Base-by-base conservation (phyloP, 805 yeast species). In the Kodamaea hsintzibuensis region DNA sequence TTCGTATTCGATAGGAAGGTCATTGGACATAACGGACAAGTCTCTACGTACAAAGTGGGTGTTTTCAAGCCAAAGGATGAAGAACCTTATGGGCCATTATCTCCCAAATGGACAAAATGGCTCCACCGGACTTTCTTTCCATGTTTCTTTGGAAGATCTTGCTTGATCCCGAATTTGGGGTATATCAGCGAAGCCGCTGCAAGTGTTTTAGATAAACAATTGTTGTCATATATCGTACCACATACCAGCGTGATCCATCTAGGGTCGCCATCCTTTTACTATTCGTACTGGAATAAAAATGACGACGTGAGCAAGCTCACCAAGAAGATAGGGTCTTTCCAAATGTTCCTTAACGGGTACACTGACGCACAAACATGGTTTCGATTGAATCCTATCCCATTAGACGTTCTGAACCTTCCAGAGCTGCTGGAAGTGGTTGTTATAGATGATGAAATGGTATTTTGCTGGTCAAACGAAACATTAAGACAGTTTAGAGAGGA, bases 71-170 rank as follows among this genome's bases (percentile, higher is more conserved):
- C 92, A 3, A 86, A 85, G 62, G 91, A 86, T 66, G 92, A 87
- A 65, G 91, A 87, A 60, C 92, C 91, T 0, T 87, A 87, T 62
- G 92, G 91, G 0, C 89, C 91, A 1, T 62, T 87, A 50, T 82
- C 88, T 3, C 91, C 92, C 0, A 87, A 87, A 64, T 85, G 91
- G 91, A 81, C 88, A 1, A 87, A 87, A 67, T 87, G 92, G 91
- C 64, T 85, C 2, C 91, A 87, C 63, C 66, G 91, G 59, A 87
- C 86, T 25, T 77, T 87, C 56, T 87, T 87, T 53, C 92, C 92
- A 2, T 87, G 91, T 60, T 86, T 85, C 63, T 87, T 87, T 68
- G 91, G 92, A 3, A 66, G 92, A 50, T 79, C 86, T 33, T 86
- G 91, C 64, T 68, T 87, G 49, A 85, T 87, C 25, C 90, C 91